phyloP scores from a whole-genome alignment of 2,329 filamentous ascomycete genomes.

The Trichoderma guizhouense region DNA sequence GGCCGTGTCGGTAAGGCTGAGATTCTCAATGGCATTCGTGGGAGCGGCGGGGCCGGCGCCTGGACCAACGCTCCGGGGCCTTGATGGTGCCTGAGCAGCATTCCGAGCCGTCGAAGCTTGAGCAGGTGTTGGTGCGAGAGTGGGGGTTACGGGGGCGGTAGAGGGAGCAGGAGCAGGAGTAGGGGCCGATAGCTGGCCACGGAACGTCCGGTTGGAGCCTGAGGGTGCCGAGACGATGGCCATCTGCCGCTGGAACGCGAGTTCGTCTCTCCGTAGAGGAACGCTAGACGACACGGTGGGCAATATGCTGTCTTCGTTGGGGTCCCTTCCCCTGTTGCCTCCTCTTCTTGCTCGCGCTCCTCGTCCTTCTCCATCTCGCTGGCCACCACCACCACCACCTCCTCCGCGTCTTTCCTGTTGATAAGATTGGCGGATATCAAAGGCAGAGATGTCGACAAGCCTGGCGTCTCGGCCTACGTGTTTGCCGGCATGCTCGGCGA shows the following conservation, averaged over 20 bases:
- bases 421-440: slow-evolving; percentile 75
- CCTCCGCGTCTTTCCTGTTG: slow-evolving; percentile 52
- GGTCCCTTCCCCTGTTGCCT: slow-evolving; percentile 68
- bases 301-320: slow-evolving; percentile 73
- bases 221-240: slow-evolving; percentile 87
- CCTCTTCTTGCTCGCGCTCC: slow-evolving; percentile 36
- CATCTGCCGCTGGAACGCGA: slow-evolving; percentile 88
- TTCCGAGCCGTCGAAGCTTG: slow-evolving; percentile 20
- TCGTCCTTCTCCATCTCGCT: slow-evolving; percentile 37
- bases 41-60: slow-evolving; percentile 24
- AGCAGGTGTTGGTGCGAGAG: slow-evolving; percentile 23
- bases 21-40: slow-evolving; percentile 44
- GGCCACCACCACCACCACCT: slow-evolving; percentile 19
- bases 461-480: slow-evolving; percentile 79
- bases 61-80: slow-evolving; percentile 20
- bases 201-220: slow-evolving; percentile 75
- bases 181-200: slow-evolving; percentile 67
- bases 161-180: slow-evolving; percentile 25
- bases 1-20: slow-evolving; percentile 48
- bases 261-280: slow-evolving; percentile 76
- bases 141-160: slow-evolving; percentile 23
- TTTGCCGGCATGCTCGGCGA: slow-evolving; percentile 83
- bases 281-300: slow-evolving; percentile 64
- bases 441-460: slow-evolving; percentile 80
- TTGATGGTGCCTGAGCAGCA: not conserved